These are phyloP conservation scores for Aspergillus diversus DNA, from an alignment of 495 filamentous ascomycete genomes.

Conservation along the genomic window DNA sequence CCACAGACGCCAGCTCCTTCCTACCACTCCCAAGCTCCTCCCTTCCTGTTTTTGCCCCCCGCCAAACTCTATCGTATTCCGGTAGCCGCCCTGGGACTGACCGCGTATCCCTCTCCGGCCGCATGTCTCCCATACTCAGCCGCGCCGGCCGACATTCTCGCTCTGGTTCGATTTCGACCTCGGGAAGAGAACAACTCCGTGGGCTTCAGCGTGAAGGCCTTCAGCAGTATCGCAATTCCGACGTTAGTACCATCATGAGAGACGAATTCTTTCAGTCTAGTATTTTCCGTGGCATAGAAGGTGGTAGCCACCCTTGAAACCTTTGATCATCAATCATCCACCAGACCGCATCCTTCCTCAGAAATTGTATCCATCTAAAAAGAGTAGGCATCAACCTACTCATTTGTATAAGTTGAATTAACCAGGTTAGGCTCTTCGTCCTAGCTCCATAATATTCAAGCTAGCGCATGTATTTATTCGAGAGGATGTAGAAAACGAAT, in stretches of 20 bases:
- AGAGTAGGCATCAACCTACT: too few relatives aligned
- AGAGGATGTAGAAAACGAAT: too few relatives aligned
- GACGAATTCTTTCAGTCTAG: conserved; percentile 44
- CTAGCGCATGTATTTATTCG: too few relatives aligned
- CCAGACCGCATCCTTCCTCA: too few relatives aligned
- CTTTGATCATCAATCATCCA: background rate
- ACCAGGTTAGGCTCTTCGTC: too few relatives aligned
- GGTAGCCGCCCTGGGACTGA: conserved; percentile 25
- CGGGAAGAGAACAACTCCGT: conserved; percentile 41
- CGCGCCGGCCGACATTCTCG: conserved; percentile 27
- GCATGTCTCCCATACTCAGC: conserved; percentile 22
- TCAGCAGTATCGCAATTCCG: conserved; percentile 46
- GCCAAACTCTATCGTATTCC: conserved; percentile 28
- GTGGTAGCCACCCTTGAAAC: conserved; percentile 12
- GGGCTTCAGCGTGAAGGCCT: conserved; percentile 44
- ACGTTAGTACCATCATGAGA: conserved; percentile 46
- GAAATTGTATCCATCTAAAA: too few relatives aligned
- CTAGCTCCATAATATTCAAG: too few relatives aligned
- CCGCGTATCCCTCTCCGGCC: conserved; percentile 21
- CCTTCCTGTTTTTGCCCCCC: conserved; percentile 45
- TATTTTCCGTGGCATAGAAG: conserved; percentile 24
- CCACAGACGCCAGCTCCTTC: conserved; percentile 40
- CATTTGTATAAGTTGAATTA: too few relatives aligned
- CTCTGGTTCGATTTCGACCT: conserved; percentile 35
- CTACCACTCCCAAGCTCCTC: conserved; percentile 31